Evolutionary conservation across 495 filamentous ascomycete genomes (phyloP), one percentile per base, ranked within the genome.

Genomic region (Cryomyces antarcticus): DNA sequence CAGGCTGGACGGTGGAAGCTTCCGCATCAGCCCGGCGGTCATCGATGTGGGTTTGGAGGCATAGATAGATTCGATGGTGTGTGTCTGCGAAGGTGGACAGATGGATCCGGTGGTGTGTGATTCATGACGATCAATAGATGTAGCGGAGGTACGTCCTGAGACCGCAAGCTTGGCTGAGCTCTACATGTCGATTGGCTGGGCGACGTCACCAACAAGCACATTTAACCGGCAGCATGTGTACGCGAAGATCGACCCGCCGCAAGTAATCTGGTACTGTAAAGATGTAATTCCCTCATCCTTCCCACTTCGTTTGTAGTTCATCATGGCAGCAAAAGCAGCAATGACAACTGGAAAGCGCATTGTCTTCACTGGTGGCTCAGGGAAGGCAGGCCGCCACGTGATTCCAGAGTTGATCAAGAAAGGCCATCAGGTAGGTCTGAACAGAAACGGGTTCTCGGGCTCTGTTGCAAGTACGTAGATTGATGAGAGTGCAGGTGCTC

Each of bases 361-460:
- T 47, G 60, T 74, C 41, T 65, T 75, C 43, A 73, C 71, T 7
- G 69, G 70, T 27, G 72, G 73, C 43, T 65, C 62, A 39, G 72
- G 73, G 5, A 73, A 76, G 57, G 73, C 70, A 10, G 72, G 72
- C 7, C 64, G 70, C 43, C 65, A 75, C 54, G 58, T 67, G 29
- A 72, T 78, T 36, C 57, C 62, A 11, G 62, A 74, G 33, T 62
- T 78, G 28, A 56, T 73, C 6, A 51, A 57, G 6, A 54, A 59
- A 48, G 71, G 70, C 41, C 65, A 76, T 49, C 49, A 63, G 46
- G 47, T 24, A 24, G 17, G 17, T 24, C 2, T 24, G 17, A 24
- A 24, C 17, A 24, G 43, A 41, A 45, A 10, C 9, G 4, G 6
- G 6, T 4, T 17, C 17, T 28, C 1, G 6, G 5, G n/a, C 11